Percentiles rank a stretch among this genome's conserved stretches.
phyloP scores from a whole-genome alignment of 139 green algal genomes.

The Marvania coccoides region DNA sequence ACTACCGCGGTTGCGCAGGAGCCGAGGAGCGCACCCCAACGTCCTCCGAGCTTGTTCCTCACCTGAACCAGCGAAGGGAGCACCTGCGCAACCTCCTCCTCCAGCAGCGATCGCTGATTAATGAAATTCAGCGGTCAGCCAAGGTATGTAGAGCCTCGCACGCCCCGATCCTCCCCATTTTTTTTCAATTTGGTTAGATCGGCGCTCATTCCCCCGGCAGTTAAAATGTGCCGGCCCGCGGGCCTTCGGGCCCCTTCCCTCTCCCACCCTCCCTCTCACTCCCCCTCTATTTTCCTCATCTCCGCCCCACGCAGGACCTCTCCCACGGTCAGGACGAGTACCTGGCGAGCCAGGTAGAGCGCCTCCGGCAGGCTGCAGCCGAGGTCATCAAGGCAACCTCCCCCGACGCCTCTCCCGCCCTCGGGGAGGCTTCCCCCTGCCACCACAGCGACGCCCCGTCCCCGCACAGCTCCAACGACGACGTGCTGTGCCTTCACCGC shows the following conservation, averaged over 20 bases:
- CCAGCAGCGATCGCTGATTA: not conserved
- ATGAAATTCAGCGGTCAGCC: not conserved
- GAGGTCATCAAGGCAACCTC: not conserved
- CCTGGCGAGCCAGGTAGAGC: not conserved
- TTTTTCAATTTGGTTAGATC: no score
- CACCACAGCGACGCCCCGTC: not conserved
- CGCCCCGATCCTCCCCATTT: not conserved
- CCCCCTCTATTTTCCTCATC: not conserved
- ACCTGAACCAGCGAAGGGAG: not conserved
- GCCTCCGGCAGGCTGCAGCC: not conserved
- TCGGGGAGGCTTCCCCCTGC: not conserved
- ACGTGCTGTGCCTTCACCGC: not conserved
- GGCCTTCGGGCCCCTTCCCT: not conserved
- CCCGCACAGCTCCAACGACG: not conserved
- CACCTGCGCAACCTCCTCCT: not conserved
- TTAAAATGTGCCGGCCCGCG: not conserved
- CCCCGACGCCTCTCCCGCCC: not conserved
- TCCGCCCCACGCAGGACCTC: not conserved
- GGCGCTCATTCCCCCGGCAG: not conserved
- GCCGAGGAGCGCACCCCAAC: no score
- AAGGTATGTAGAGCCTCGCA: not conserved
- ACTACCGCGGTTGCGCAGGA: no score
- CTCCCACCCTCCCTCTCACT: not conserved
- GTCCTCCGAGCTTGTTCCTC: no score
- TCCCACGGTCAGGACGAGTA: not conserved